phyloP scores from a whole-genome alignment of 768 basidiomycete species.

The Amanita subjunquillea region DNA sequence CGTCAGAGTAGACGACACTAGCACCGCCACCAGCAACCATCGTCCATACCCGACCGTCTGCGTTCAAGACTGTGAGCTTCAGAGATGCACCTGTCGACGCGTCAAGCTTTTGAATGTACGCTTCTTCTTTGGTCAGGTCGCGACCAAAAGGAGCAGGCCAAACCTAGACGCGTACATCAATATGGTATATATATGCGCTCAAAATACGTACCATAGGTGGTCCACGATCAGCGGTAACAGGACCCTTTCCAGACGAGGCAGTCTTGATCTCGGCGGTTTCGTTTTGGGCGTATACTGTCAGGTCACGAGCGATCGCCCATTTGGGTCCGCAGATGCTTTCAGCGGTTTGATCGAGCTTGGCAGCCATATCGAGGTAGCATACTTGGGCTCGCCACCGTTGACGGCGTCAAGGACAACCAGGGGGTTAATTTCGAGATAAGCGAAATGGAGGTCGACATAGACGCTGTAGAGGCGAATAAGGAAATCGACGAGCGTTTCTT shows the following conservation, averaged over 20 bases:
- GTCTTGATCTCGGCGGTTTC: conserved; percentile 28
- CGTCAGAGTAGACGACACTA: conserved; percentile 60
- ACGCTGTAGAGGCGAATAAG: conserved; percentile 91
- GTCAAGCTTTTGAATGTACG: conserved; percentile 98
- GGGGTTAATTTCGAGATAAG: conserved; percentile 99
- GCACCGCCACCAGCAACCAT: conserved; percentile 98
- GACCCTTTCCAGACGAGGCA: conserved; percentile 28
- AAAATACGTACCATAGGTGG: conserved; percentile 75
- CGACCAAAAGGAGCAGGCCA: conserved; percentile 96
- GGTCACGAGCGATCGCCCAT: conserved; percentile 95
- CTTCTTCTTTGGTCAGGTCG: conserved; percentile 96
- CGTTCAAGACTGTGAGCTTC: conserved; percentile 94
- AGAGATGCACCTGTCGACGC: conserved; percentile 95
- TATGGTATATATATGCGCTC: neutral
- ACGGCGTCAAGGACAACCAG: conserved; percentile 86
- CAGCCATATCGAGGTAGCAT: conserved; percentile 98
- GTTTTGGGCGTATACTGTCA: conserved; percentile 54
- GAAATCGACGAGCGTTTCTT: conserved; percentile 91
- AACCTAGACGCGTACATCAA: conserved; percentile 25
- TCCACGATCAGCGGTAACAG: conserved; percentile 82
- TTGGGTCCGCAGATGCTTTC: conserved; percentile 97
- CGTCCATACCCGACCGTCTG: conserved; percentile 95
- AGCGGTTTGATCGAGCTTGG: conserved; percentile 98
- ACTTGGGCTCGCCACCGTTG: conserved; percentile 62
- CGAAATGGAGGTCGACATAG: conserved; percentile 98